phyloP scores from a whole-genome alignment of 1,284 basidiomycete genomes.

The Mycena citricolor region DNA sequence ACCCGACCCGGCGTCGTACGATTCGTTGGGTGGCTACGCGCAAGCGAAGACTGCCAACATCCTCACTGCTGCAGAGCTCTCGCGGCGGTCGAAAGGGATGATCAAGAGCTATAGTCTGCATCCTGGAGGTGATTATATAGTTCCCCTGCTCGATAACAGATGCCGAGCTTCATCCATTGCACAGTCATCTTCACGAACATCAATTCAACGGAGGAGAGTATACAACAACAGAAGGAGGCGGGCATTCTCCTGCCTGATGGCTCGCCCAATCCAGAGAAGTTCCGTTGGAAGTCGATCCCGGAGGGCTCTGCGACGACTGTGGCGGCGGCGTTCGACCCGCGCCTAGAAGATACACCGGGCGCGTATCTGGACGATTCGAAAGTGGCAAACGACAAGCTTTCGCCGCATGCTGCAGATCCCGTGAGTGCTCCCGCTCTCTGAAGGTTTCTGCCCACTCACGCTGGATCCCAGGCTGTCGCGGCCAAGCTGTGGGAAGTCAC shows the following conservation, averaged over 20 bases:
- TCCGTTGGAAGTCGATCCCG: constrained; percentile 8
- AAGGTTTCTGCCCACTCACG: not conserved
- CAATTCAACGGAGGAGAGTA: not conserved
- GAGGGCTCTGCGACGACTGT: constrained; percentile 13
- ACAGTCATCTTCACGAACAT: constrained; percentile 7
- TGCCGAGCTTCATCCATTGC: not conserved
- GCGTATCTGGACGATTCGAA: constrained; percentile 5
- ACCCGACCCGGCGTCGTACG: constrained; percentile 1
- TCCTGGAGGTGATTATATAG: constrained; percentile 11
- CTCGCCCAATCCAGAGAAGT: not conserved
- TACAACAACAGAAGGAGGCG: not conserved
- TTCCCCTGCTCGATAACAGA: not conserved
- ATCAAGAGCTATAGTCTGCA: constrained; percentile 7
- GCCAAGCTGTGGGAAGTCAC: not conserved
- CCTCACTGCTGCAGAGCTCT: constrained; percentile 4
- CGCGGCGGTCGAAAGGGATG: constrained; percentile 1
- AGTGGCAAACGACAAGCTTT: constrained; percentile 1
- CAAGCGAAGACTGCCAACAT: constrained; percentile 5
- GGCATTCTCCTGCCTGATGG: not conserved
- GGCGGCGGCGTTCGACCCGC: constrained; percentile 6
- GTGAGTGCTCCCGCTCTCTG: constrained; percentile 2
- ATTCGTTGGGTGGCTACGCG: not conserved
- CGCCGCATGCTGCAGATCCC: not conserved
- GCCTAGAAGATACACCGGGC: constrained; percentile 2
- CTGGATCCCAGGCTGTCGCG: constrained; percentile 1